Evolutionary conservation across 768 basidiomycete genomes (phyloP), one percentile per base, ranked within the genome.

Genomic region (Vishniacozyma victoriae): DNA sequence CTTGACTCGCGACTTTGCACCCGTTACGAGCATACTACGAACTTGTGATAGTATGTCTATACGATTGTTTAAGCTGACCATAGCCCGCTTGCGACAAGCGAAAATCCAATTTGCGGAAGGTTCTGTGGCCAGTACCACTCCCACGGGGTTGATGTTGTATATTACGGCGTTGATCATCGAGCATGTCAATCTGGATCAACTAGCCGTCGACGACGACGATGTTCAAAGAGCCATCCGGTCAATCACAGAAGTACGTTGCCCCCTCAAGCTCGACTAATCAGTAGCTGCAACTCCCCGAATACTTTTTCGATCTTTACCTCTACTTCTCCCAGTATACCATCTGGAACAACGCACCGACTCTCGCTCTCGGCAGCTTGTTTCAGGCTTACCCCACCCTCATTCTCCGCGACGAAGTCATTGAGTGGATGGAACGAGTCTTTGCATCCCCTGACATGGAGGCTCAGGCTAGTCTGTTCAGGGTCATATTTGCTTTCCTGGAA

Each of bases 321-420:
- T 75, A 77, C 19, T 74, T 95, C 16, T 83, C 93, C 55, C 76
- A 82, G 46, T 85, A 84, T 55, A 79, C 82, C 41, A 71, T 72
- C 1, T 80, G 49, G n/a, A 61, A 84, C 29, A 42, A 75, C 1
- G 74, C 77, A 9, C 73, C 90, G 15, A 81, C 82, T 22, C 79
- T 79, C n/a, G 93, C 90, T 64, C 74, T 97, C 23, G 93, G 93
- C 11, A 95, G 87, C 71, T 73, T 99, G 4, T 97, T 90, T 75
- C 83, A 89, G 20, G 83, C 90, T 4, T 86, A 92, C 59, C 93
- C 95, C 2, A 84, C 84, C 0, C 73, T 97, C 49, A 91, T 99
- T 83, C 87, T 86, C 0, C 73, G 84, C 56, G 83, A 85, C 3
- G 74, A 78, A 12, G 91, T 91, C 1, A 80, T 86, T 0, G 75